phyloP scores from a whole-genome alignment of 306 rosid species.

The Prunus armeniaca region DNA sequence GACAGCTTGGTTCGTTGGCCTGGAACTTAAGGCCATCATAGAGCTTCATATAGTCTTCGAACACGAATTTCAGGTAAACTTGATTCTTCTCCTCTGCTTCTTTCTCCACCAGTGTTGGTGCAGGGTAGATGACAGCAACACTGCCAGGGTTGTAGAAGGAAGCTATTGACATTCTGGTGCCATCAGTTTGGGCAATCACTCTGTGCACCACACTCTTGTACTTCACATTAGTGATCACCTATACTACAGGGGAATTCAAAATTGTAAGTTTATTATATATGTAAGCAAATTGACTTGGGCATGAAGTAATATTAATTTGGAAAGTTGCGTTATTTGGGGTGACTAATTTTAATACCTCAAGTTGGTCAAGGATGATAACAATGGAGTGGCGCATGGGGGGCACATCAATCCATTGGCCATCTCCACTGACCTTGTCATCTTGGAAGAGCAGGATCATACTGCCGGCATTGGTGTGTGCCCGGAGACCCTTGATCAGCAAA shows the following conservation, averaged over 20 bases:
- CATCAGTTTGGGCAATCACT: constrained; percentile 71
- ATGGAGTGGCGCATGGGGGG: constrained; percentile 87
- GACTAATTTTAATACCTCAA: constrained; percentile 45
- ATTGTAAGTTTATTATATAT: neutral
- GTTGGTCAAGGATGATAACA: constrained; percentile 79
- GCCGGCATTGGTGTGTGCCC: constrained; percentile 93
- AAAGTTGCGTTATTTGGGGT: neutral
- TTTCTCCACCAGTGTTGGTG: constrained; percentile 64
- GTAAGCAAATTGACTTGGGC: neutral
- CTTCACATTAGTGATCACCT: constrained; percentile 86
- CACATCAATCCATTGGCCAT: too few species aligned
- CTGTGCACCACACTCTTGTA: constrained; percentile 91
- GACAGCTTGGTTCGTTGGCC: constrained; percentile 61
- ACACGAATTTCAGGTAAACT: constrained; percentile 76
- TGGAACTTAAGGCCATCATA: constrained; percentile 66
- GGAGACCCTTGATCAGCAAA: constrained; percentile 70
- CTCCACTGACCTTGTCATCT: constrained; percentile 88
- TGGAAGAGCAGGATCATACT: constrained; percentile 90
- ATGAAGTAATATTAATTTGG: neutral
- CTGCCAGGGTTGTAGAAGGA: constrained; percentile 92
- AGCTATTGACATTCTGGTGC: constrained; percentile 84
- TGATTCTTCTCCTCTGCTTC: constrained; percentile 55
- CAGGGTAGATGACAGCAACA: constrained; percentile 83
- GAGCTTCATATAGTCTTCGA: constrained; percentile 84
- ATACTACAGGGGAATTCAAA: constrained; percentile 24